Evolutionary conservation across 345 rosid species (phyloP), one percentile per base, ranked within the genome.

Genomic region (Citrus mangshanensis): DNA sequence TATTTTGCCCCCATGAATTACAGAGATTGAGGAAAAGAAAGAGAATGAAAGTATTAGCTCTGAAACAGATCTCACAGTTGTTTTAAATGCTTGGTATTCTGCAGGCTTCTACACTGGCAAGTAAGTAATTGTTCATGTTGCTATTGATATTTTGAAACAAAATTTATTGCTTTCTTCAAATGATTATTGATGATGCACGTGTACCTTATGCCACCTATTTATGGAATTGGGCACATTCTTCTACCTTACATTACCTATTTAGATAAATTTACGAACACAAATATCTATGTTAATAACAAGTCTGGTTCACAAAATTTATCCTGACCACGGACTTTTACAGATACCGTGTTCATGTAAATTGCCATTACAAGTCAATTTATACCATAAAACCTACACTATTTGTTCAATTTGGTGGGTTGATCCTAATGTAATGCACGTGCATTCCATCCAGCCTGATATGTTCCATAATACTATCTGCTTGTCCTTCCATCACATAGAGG

Each of bases 101-200:
- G 89, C 90, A 16, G 93, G 95, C 82, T 84, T 89, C 79, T 78
- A 84, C 84, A 89, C 91, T 40, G 89, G 89, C 82, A 91, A 88
- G 95, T 91, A 87, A 83, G 89, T 84, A 66, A 22, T 77, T 27
- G 1, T 46, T 62, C 19, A 49, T 64, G 40, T 24, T n/a, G 54
- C 38, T 37, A 32, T 28, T 6, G 28, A 75, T 32, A 71, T 55
- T 6, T 61, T 37, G 27, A 49, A 72, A 60, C 28, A 18, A 18
- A 77, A 12, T 77, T 75, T 59, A 32, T 60, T 77, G 22, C 4
- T 51, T 46, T n/a, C 28, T 19, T 9, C 7, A n/a, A 54, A 54
- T 68, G 28, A 30, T 24, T 55, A 67, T 40, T 55, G 14, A 32
- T 42, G 35, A 35, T 58, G 68, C 51, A n/a, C 16, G 24, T 28